These are phyloP conservation scores for Lepidopterella palustris DNA, from an alignment of 495 filamentous ascomycete genomes.

Conservation along the genomic window DNA sequence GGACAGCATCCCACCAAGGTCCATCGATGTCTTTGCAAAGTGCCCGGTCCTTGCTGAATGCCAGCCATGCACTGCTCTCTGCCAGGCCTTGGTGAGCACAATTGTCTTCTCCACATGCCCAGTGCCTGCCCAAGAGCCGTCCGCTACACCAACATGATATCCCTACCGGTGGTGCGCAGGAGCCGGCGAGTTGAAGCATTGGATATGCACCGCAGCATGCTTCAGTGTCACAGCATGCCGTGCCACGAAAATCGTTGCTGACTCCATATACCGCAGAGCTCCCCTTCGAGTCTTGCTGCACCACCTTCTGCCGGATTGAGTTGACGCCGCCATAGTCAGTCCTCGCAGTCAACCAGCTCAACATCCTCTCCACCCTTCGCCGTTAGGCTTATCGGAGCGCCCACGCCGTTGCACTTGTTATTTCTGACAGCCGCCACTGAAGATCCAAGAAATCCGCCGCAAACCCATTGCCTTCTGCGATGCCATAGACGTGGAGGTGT, in stretches of 20 bases:
- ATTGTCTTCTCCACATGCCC: conserved; percentile 1
- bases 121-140: no score
- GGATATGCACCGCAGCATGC: background rate
- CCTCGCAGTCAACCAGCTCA: background rate
- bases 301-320: conserved; percentile 13
- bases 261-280: conserved; percentile 17
- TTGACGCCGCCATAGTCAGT: conserved; percentile 1
- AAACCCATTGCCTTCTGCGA: background rate
- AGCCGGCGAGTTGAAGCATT: background rate
- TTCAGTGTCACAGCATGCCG: conserved; percentile 21
- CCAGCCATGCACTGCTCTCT: no score
- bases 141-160: conserved; percentile 5
- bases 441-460: background rate
- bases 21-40: no score
- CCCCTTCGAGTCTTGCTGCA: conserved; percentile 12
- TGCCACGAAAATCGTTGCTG: conserved; percentile 12
- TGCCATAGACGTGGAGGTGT: background rate
- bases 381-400: conserved; percentile 11
- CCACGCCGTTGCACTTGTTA: conserved; percentile 8
- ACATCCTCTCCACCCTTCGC: background rate
- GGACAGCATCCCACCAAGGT: no score
- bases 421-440: background rate
- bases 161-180: conserved; percentile 1
- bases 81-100: background rate
- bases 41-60: background rate